Evolutionary conservation across 441 rosid species (phyloP).

Genomic region (Flueggea neowawraea): DNA sequence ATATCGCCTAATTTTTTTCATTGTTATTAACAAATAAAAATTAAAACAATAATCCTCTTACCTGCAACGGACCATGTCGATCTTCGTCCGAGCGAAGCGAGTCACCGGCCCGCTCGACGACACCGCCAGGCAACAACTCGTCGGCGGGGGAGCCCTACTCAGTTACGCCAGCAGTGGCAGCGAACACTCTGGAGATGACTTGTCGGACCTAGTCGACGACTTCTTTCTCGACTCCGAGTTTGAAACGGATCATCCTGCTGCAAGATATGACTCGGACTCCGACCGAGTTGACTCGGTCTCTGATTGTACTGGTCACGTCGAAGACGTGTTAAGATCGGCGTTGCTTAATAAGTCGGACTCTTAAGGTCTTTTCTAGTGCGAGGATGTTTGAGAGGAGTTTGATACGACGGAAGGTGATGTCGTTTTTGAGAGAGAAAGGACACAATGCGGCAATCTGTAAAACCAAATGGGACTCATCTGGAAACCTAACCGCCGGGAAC

Average conservation of each 20-base stretch:
- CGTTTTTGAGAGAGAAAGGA: constrained; percentile 50
- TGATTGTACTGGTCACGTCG: constrained; percentile 26
- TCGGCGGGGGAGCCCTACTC: constrained; percentile 36
- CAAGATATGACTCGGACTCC: constrained; percentile 37
- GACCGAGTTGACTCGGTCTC: constrained; percentile 26
- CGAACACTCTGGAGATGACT: constrained; percentile 58
- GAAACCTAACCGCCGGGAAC: constrained; percentile 53
- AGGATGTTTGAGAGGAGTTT: constrained; percentile 24
- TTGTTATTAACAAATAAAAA: not conserved
- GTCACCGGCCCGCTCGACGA: constrained; percentile 64
- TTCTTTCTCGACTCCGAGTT: constrained; percentile 50
- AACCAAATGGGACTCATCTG: constrained; percentile 61
- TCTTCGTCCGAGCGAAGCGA: constrained; percentile 41
- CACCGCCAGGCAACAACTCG: constrained; percentile 57
- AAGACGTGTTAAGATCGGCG: constrained; percentile 19
- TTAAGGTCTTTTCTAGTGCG: constrained; percentile 37
- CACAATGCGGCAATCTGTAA: constrained; percentile 77
- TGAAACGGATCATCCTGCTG: not conserved
- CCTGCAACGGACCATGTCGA: constrained; percentile 18
- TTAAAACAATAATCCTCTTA: not conserved
- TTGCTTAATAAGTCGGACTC: constrained; percentile 25
- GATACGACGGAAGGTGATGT: constrained; percentile 50
- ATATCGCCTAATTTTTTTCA: not conserved
- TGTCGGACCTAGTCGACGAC: constrained; percentile 74
- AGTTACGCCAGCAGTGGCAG: constrained; percentile 69